Percentiles rank a stretch among this genome's conserved stretches.
These are phyloP conservation scores for Euphorbia celastroides DNA, from an alignment of 441 rosid genomes.

Conservation along the genomic window DNA sequence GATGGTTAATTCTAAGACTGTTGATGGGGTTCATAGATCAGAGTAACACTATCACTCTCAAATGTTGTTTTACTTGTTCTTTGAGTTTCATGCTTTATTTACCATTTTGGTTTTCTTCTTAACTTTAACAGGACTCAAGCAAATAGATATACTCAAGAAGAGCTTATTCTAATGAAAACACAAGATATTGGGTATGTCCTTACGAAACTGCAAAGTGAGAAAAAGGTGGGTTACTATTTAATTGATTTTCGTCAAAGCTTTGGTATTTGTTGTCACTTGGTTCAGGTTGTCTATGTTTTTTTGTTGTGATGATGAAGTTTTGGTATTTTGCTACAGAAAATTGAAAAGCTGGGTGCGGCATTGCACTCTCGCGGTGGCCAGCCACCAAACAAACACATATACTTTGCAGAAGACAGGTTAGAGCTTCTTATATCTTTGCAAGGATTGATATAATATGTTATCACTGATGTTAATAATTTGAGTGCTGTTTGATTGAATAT, in stretches of 20 bases:
- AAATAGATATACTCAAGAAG: slow-evolving; percentile 67
- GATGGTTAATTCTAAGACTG: slow-evolving; percentile 65
- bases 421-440: slow-evolving; percentile 4
- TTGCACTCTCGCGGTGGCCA: slow-evolving; percentile 61
- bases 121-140: slow-evolving; percentile 42
- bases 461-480: background rate
- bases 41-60: slow-evolving; percentile 37
- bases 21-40: slow-evolving; percentile 50
- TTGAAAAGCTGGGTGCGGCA: slow-evolving; percentile 62
- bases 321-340: slow-evolving; percentile 48
- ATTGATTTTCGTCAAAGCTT: background rate
- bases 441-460: background rate
- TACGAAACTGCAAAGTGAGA: slow-evolving; percentile 80
- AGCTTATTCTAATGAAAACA: slow-evolving; percentile 83
- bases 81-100: background rate
- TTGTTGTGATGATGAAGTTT: background rate
- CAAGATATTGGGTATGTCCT: slow-evolving; percentile 81
- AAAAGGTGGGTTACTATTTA: slow-evolving; percentile 34
- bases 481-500: background rate
- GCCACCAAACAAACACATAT: slow-evolving; percentile 47
- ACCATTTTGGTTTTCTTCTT: background rate
- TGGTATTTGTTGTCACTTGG: background rate
- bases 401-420: slow-evolving; percentile 83
- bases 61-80: background rate
- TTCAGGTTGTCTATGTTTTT: background rate